Evolutionary conservation across 345 rosid species (phyloP).

Genomic region (Stellera chamaejasme): DNA sequence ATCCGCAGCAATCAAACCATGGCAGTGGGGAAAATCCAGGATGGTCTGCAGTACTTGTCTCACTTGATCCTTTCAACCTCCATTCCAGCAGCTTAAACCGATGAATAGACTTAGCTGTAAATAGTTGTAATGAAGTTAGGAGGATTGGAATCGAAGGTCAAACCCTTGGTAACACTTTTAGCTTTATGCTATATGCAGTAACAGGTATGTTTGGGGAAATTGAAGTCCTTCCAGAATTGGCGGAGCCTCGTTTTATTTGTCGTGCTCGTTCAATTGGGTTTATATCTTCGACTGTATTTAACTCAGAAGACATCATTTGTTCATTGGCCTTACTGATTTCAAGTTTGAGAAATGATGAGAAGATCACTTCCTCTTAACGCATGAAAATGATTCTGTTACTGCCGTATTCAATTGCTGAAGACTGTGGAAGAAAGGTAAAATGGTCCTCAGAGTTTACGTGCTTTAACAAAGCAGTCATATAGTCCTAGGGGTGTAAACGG

Average conservation of each 20-base stretch:
- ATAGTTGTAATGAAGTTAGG: slow-evolving; percentile 15
- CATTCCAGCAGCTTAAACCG: slow-evolving; percentile 45
- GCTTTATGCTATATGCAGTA: neutral
- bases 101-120: slow-evolving; percentile 10
- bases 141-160: neutral
- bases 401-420: too few relatives aligned
- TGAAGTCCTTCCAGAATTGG: neutral
- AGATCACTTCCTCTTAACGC: too few relatives aligned
- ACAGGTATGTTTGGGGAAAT: neutral
- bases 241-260: neutral
- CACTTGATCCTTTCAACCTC: slow-evolving; percentile 64
- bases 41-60: slow-evolving; percentile 69
- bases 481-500: too few relatives aligned
- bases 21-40: slow-evolving; percentile 70
- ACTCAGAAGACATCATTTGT: too few relatives aligned
- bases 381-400: too few relatives aligned
- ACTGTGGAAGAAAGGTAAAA: too few relatives aligned
- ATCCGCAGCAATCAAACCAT: slow-evolving; percentile 40
- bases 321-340: too few relatives aligned
- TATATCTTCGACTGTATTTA: too few relatives aligned
- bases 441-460: too few relatives aligned
- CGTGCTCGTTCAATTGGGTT: too few relatives aligned
- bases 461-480: too few relatives aligned
- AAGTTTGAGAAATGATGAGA: too few relatives aligned
- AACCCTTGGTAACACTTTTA: neutral